Conservation (phyloP, 768 basidiomycete species). For the Rhizopogon rudus region DNA sequence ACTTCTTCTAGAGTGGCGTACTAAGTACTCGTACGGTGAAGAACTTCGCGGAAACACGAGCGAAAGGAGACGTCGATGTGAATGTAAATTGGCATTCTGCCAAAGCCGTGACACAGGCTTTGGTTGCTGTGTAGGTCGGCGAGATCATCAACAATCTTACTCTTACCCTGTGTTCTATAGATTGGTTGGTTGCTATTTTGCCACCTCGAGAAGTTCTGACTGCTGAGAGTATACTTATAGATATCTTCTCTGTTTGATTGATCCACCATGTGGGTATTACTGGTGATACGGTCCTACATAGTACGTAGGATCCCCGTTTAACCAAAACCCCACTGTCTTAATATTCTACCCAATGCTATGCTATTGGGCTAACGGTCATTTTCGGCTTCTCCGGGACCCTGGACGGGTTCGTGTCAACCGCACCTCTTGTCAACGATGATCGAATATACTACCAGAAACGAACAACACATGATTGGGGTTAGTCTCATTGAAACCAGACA, state of each 20-base stretch:
- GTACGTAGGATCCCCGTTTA: slow-evolving; percentile 41
- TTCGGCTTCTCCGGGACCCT: slow-evolving; percentile 74
- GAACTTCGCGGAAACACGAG: slow-evolving; percentile 30
- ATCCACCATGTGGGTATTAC: slow-evolving; percentile 22
- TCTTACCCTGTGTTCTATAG: slow-evolving; percentile 17
- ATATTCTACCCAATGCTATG: slow-evolving; percentile 48
- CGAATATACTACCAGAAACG: too few relatives aligned
- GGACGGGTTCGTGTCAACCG: slow-evolving; percentile 42
- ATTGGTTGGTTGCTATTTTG: slow-evolving; percentile 17
- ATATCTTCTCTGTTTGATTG: slow-evolving; percentile 54
- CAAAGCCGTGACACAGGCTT: slow-evolving; percentile 65
- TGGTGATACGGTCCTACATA: slow-evolving; percentile 28
- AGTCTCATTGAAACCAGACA: too few relatives aligned
- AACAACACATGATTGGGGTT: too few relatives aligned
- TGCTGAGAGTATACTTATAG: slow-evolving; percentile 49
- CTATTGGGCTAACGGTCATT: slow-evolving; percentile 64
- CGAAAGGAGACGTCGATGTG: slow-evolving; percentile 35
- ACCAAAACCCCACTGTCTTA: slow-evolving; percentile 42
- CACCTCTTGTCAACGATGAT: too few relatives aligned
- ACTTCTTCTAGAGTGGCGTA: slow-evolving; percentile 58
- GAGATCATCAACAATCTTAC: slow-evolving; percentile 36
- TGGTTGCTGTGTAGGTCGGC: slow-evolving; percentile 52
- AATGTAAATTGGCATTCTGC: slow-evolving; percentile 53
- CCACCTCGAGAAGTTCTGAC: background rate
- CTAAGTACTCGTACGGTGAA: slow-evolving; percentile 55